Evolutionary conservation across 805 yeast genomes (phyloP), one percentile per base, ranked within the genome.

Genomic region (Candida dajiaensis): DNA sequence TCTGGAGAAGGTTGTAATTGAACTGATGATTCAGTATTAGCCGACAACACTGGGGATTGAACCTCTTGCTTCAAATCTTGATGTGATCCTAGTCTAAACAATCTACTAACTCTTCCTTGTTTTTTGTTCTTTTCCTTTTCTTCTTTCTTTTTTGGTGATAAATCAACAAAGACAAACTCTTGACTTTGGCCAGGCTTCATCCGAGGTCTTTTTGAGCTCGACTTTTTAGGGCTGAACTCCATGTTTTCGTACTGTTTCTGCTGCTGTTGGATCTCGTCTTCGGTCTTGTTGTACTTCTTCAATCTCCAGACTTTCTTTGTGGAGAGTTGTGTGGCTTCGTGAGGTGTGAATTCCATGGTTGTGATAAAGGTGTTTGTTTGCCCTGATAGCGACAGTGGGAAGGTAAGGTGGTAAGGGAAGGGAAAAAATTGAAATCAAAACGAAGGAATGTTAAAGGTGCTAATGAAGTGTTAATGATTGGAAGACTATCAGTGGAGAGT

Each of bases 121-220:
- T 51, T 49, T 28, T 46, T 44, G 2, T 42, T 29, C 16, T 41
- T 33, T 6, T 36, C 39, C 18, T 45, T 44, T 23, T 26, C 11
- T 21, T 48, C 45, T 41, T 54, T 58, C 57, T 59, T 61, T 20
- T 46, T 53, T 13, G 64, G 64, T 3, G 63, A 58, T 6, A 61
- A 37, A 40, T 61, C 62, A 12, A 61, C 62, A 44, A 61, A 61
- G 15, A 61, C 63, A 41, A 58, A 61, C 44, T 61, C 59, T 29
- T 57, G 59, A n/a, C 49, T 50, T 13, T 48, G 55, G n/a, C 61
- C 62, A 2, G 58, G 57, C 38, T 48, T 56, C 40, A 46, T 51
- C 43, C 51, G 50, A 11, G 63, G 64, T 44, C 63, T 49, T 46
- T 61, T 54, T 4, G 60, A 38, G 19, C 48, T 47, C 22, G 53